These are phyloP conservation scores for Saccharomycopsis sp. DNA, from an alignment of 805 yeast genomes.

Conservation along the genomic window DNA sequence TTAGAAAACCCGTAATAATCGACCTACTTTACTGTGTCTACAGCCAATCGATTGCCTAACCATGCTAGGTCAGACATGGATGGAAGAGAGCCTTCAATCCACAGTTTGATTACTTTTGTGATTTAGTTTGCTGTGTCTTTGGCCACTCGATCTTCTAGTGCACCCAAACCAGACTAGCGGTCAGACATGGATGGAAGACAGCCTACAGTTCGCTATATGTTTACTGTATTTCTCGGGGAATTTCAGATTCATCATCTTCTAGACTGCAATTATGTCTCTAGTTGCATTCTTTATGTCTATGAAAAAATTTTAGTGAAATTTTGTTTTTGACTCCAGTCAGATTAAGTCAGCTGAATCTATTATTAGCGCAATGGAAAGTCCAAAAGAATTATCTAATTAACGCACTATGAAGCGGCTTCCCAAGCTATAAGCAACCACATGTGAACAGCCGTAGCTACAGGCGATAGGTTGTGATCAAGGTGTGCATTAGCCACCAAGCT, in stretches of 20 bases:
- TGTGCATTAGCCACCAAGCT: not conserved
- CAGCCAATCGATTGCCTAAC: too few species aligned
- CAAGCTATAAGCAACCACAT: not conserved
- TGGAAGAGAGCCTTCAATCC: not conserved
- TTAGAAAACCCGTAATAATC: too few species aligned
- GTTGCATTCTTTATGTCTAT: not conserved
- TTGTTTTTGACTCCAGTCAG: not conserved
- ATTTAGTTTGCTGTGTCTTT: too few species aligned
- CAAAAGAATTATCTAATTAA: not conserved
- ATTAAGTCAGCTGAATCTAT: not conserved
- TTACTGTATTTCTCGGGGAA: too few species aligned
- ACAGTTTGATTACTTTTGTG: too few species aligned
- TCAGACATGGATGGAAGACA: not conserved
- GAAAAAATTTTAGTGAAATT: not conserved
- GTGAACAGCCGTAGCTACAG: not conserved
- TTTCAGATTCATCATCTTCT: not conserved
- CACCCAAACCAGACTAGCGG: too few species aligned
- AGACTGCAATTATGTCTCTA: not conserved
- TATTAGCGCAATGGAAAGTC: not conserved
- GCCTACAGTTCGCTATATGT: too few species aligned
- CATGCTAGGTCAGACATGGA: too few species aligned
- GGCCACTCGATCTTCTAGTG: too few species aligned
- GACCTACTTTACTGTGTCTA: too few species aligned
- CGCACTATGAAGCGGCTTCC: too few species aligned
- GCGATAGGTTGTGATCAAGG: not conserved